Evolutionary conservation across 257 asterid genomes (phyloP), one percentile per base, ranked within the genome.

Genomic region (Solanum etuberosum): DNA sequence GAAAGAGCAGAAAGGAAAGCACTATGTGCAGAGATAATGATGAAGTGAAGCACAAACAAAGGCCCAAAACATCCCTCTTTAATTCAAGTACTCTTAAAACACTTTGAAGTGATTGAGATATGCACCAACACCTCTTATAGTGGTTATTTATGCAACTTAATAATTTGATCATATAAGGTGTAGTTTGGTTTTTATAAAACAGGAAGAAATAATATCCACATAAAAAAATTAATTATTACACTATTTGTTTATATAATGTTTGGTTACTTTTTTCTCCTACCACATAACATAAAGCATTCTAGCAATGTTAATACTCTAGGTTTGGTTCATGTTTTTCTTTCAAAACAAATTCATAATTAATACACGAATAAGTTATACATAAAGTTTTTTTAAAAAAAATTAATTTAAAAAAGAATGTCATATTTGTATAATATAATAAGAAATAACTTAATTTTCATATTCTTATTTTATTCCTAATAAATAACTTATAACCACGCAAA

Each of bases 81-180:
- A 18, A 34, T 48, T 27, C 11, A 70, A 80, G 35, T 61, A 35
- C 42, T 78, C 42, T 23, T 14, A 63, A 37, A 25, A 88, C 35
- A 57, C 32, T 38, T 46, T 71, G 88, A 90, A 86, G 92, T 91
- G 95, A 91, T 68, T 68, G 92, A 86, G 82, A 72, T 72, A 72
- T 34, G 27, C 46, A 72, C 80, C 40, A 72, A 20, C 27, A 38
- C 80, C 96, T 83, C 91, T 84, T 86, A 78, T 86, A 88, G 95
- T 91, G 95, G 65, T 18, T 46, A 80, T 46, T 27, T 9, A 48
- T 27, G 15, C 67, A 43, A 31, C 67, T 57, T 57, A 57, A 34
- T 71, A 51, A 51, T 51, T 7, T 76, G n/a, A 40, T 40, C 59
- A 51, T 76, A 32, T 71, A 34, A 32, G 78, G 46, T 71, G 76